Conservation (phyloP, 2,329 filamentous ascomycete species). For the Orbilia brochopaga region DNA sequence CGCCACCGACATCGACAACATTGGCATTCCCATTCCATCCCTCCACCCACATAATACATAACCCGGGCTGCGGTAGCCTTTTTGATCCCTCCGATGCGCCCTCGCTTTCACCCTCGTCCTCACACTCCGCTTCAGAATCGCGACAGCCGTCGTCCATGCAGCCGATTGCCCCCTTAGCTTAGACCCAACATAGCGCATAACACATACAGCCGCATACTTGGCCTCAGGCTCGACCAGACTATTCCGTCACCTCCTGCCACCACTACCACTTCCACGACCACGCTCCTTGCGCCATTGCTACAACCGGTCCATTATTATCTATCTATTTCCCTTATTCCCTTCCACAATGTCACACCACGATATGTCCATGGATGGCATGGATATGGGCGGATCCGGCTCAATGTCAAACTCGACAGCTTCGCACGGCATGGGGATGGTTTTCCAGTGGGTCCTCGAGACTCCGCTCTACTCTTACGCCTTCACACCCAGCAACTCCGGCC, state of each 20-base stretch:
- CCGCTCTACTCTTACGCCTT: conserved; percentile 72
- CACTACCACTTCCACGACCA: too few relatives aligned
- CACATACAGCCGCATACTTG: too few relatives aligned
- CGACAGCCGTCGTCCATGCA: not conserved
- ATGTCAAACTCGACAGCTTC: conserved; percentile 5
- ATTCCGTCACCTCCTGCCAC: too few relatives aligned
- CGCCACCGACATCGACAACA: not conserved
- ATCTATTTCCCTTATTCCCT: not conserved
- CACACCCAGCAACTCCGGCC: conserved; percentile 72
- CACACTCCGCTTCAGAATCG: not conserved
- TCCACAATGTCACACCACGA: conserved; percentile 42
- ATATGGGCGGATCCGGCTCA: conserved; percentile 16
- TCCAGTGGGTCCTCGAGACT: conserved; percentile 69
- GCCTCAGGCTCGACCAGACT: too few relatives aligned
- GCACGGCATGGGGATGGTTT: conserved; percentile 65
- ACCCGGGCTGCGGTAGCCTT: not conserved
- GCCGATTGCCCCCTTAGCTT: not conserved
- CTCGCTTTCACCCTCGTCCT: not conserved
- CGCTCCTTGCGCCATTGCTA: too few relatives aligned
- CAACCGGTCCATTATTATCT: too few relatives aligned
- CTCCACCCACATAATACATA: not conserved
- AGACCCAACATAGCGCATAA: not conserved
- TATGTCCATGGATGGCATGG: conserved; percentile 14
- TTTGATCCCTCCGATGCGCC: not conserved
- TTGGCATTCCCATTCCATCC: not conserved